Base-by-base conservation (phyloP, 179 eudicot genomes). In the Camellia oleifera region DNA sequence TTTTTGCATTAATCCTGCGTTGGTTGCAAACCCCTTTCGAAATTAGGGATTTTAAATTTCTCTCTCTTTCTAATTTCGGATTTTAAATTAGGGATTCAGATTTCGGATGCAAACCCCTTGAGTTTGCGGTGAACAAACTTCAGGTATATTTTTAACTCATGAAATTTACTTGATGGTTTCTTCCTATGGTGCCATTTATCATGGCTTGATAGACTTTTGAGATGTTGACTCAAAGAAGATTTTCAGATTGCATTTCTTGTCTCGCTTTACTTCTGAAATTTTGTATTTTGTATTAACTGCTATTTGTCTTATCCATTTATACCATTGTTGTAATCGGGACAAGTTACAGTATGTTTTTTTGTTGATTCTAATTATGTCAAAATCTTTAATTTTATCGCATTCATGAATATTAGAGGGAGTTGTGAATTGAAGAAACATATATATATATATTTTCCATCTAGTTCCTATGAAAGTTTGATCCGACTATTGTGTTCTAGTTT, bases 71-170 rank as follows among this genome's bases (percentile, higher is more conserved):
- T 23, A 23, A 23, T 23, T 23, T 23, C 26, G 26, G 26, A 23
- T 23, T 23, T 23, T 23, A 23, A 23, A 23, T 23, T 23, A 23
- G 26, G 26, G 26, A 23, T 23, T 23, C 26, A 23, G 26, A 23
- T 23, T 23, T 23, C 26, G 26, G 26, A 23, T 23, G 26, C 26
- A 23, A 23, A 23, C 26, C 26, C 26, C 26, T 23, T 23, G 26
- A 23, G 79, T 94, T 98, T 66, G 97, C 98, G 52, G 89, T 96
- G 83, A 96, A 96, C 92, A 96, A 96, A 85, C 91, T 94, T 81
- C 99, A 94, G 97, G 98, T 95, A 12, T 76, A 42, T 71, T 63
- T n/a, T 77, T 44, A 40, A 69, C 23, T 23, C 26, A 7, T 40
- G 0, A 69, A 64, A 50, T 63, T 23, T 17, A 11, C 0, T 63